These are phyloP conservation scores for Xylariaceae sp. DNA, from an alignment of 2,329 filamentous ascomycete genomes.

Conservation along the genomic window DNA sequence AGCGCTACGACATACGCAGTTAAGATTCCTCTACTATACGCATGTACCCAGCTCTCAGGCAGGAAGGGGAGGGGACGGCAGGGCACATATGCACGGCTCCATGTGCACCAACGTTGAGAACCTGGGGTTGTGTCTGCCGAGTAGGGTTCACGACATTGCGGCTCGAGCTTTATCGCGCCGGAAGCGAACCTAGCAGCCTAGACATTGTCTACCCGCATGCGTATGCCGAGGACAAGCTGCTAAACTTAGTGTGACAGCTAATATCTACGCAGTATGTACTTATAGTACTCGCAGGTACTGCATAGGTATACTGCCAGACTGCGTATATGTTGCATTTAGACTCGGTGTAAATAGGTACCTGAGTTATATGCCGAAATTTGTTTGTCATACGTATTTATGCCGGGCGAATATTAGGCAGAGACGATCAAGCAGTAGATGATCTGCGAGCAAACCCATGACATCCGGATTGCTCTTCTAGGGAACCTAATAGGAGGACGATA, in stretches of 20 bases:
- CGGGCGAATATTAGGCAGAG: background rate
- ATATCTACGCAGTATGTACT: background rate
- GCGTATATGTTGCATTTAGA: no score
- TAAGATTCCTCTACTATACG: background rate
- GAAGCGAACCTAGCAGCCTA: constrained; percentile 16
- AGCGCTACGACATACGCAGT: background rate
- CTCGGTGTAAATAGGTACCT: background rate
- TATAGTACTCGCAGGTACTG: no score
- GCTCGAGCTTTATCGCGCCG: constrained; percentile 17
- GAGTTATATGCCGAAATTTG: background rate
- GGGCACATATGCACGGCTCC: background rate
- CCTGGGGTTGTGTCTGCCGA: background rate
- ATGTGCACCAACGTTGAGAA: background rate
- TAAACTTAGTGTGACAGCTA: background rate
- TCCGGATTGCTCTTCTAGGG: no score
- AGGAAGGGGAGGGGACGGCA: no score
- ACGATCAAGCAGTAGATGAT: background rate
- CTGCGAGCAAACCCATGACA: background rate
- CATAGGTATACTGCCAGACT: no score
- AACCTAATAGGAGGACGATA: no score
- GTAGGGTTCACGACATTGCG: constrained; percentile 8
- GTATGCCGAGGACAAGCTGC: constrained; percentile 2
- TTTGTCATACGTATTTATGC: background rate
- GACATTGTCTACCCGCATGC: constrained; percentile 1
- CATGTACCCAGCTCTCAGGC: background rate